Evolutionary conservation across 1,284 basidiomycete genomes (phyloP).

Genomic region (Ustilago trichophora): DNA sequence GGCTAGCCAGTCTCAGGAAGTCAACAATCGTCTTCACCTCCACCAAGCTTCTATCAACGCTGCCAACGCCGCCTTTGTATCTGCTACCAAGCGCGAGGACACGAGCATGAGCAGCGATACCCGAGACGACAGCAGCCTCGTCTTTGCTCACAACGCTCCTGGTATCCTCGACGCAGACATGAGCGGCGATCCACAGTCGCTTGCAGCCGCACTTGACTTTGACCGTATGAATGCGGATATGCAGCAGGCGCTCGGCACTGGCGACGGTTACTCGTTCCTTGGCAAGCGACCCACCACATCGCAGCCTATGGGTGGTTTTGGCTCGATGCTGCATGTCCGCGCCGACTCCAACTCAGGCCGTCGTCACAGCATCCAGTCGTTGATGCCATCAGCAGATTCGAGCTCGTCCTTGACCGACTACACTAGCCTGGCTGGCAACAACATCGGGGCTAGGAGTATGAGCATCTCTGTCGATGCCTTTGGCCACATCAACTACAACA

Average conservation of each 20-base stretch:
- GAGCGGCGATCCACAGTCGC: slow-evolving; percentile 33
- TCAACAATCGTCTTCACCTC: slow-evolving; percentile 24
- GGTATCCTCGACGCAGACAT: slow-evolving; percentile 16
- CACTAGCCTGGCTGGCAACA: slow-evolving; percentile 10
- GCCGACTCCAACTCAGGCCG: slow-evolving; percentile 39
- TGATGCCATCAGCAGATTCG: slow-evolving; percentile 42
- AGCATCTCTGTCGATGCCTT: slow-evolving; percentile 37
- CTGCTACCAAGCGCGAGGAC: slow-evolving; percentile 30
- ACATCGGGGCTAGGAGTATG: slow-evolving; percentile 28
- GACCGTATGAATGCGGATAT: slow-evolving; percentile 33
- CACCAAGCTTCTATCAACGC: slow-evolving; percentile 36
- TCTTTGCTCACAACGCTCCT: slow-evolving; percentile 28
- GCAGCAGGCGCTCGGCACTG: slow-evolving; percentile 12
- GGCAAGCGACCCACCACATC: slow-evolving; percentile 36
- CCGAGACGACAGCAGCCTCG: slow-evolving; percentile 11
- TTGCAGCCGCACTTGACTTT: slow-evolving; percentile 44
- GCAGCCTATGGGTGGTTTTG: slow-evolving; percentile 4
- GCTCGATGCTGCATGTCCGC: slow-evolving; percentile 29
- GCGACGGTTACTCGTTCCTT: slow-evolving; percentile 11
- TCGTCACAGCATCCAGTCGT: slow-evolving; percentile 56
- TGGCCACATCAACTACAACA: slow-evolving; percentile 18
- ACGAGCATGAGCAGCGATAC: slow-evolving; percentile 1
- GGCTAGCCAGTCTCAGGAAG: slow-evolving; percentile 8
- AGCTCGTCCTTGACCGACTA: slow-evolving; percentile 30
- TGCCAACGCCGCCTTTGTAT: slow-evolving; percentile 47